Evolutionary conservation across 1,284 basidiomycete genomes (phyloP).

Genomic region (Cryptococcus sp.): DNA sequence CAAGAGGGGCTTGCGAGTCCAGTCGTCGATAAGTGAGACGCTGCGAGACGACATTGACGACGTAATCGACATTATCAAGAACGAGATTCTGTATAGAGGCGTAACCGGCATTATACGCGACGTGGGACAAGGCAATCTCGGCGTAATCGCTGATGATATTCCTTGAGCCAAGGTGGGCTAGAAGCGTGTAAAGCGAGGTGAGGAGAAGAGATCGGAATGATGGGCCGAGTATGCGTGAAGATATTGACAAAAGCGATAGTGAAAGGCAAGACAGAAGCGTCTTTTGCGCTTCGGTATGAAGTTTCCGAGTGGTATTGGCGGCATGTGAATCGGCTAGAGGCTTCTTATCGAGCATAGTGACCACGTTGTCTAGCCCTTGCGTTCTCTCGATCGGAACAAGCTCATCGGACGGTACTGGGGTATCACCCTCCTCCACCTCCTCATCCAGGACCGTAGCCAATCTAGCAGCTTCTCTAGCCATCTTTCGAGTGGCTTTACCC

Average conservation of each 20-base stretch:
- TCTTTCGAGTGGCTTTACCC: constrained; percentile 59
- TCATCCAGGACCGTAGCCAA: constrained; percentile 69
- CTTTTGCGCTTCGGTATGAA: constrained; percentile 53
- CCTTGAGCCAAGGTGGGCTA: constrained; percentile 72
- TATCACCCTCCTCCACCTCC: constrained; percentile 58
- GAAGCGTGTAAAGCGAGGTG: constrained; percentile 72
- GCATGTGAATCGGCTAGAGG: constrained; percentile 23
- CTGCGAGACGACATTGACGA: constrained; percentile 78
- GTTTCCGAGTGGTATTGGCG: constrained; percentile 23
- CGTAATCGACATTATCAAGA: constrained; percentile 89
- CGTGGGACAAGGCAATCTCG: constrained; percentile 62
- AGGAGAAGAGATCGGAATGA: constrained; percentile 65
- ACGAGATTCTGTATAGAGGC: constrained; percentile 77
- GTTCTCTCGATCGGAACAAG: constrained; percentile 55
- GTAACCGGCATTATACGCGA: constrained; percentile 69
- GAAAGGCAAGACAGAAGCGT: constrained; percentile 54
- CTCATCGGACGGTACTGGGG: constrained; percentile 48
- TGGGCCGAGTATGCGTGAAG: constrained; percentile 56
- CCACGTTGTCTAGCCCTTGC: constrained; percentile 53
- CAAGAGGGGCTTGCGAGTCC: constrained; percentile 56
- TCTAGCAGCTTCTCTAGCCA: constrained; percentile 60
- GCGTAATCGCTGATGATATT: constrained; percentile 66
- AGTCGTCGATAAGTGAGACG: constrained; percentile 70
- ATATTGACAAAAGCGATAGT: constrained; percentile 67
- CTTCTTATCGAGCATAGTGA: constrained; percentile 42